A percentile compares a stretch with the other conserved stretches of the same genome.
phyloP scores from a whole-genome alignment of 2,329 filamentous ascomycete species.

The Stagonosporopsis chrysanthemi region DNA sequence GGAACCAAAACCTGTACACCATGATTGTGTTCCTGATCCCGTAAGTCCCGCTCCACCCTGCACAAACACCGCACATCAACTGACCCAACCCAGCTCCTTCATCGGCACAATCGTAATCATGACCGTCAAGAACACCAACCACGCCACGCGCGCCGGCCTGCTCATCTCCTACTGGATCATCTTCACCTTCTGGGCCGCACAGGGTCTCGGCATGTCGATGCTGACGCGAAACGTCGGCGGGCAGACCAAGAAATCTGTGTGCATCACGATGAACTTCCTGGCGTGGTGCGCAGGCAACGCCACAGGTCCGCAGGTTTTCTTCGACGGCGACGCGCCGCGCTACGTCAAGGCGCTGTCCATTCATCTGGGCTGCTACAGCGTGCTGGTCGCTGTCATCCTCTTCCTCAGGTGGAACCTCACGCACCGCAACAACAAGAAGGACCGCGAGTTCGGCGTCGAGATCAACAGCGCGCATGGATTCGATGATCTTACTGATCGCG shows the following conservation, averaged over 20 bases:
- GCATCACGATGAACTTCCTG: conserved; percentile 73
- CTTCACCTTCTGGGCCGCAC: conserved; percentile 78
- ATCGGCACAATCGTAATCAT: conserved; percentile 76
- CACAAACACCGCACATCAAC: neutral
- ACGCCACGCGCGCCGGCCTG: conserved; percentile 69
- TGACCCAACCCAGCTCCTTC: conserved; percentile 62
- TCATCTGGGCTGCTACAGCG: conserved; percentile 72
- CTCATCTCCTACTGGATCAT: conserved; percentile 79
- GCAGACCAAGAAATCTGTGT: conserved; percentile 75
- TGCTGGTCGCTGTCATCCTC: conserved; percentile 65
- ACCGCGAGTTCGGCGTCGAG: conserved; percentile 51
- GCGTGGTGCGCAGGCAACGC: conserved; percentile 74
- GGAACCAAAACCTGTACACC: conserved; percentile 70
- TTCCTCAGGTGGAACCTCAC: conserved; percentile 66
- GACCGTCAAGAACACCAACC: conserved; percentile 66
- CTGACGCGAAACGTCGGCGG: conserved; percentile 74
- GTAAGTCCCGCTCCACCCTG: conserved; percentile 51
- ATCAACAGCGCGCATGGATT: conserved; percentile 58
- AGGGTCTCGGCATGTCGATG: conserved; percentile 71
- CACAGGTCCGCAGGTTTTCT: conserved; percentile 59
- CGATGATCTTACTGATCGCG: conserved; percentile 68
- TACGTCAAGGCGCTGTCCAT: conserved; percentile 75
- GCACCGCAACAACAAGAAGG: conserved; percentile 66
- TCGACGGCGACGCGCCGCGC: conserved; percentile 63
- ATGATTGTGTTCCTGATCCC: conserved; percentile 73